These are phyloP conservation scores for Pilasporangium apinafurcum DNA, from an alignment of 352 stramenopile species.

Conservation along the genomic window DNA sequence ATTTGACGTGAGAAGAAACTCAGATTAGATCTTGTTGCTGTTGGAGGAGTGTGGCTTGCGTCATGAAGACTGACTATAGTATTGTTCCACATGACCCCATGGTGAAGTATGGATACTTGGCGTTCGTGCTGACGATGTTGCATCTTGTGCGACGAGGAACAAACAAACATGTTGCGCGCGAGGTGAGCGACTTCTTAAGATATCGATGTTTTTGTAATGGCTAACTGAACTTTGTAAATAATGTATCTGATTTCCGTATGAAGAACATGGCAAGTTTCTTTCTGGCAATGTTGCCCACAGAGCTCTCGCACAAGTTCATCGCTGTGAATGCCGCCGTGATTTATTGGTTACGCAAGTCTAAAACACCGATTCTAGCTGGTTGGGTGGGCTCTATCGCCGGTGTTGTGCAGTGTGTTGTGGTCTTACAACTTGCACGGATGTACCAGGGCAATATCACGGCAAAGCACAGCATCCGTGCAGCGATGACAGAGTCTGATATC, in stretches of 20 bases:
- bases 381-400: constrained; percentile 41
- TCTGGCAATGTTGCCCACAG: constrained; percentile 34
- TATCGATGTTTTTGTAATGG: neutral
- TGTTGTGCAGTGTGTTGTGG: constrained; percentile 34
- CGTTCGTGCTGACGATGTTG: constrained; percentile 27
- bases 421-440: constrained; percentile 31
- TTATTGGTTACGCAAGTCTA: constrained; percentile 29
- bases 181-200: constrained; percentile 13
- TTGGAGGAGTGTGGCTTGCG: no score
- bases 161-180: constrained; percentile 33
- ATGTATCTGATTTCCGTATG: neutral
- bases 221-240: no score
- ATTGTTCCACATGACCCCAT: constrained; percentile 12
- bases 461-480: constrained; percentile 28
- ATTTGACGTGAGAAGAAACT: no score
- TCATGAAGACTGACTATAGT: constrained; percentile 31
- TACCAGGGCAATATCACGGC: constrained; percentile 37
- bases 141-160: constrained; percentile 31
- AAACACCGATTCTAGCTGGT: constrained; percentile 36
- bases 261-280: constrained; percentile 56
- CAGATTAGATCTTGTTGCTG: no score
- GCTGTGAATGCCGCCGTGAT: constrained; percentile 29
- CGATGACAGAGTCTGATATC: constrained; percentile 27
- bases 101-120: constrained; percentile 31
- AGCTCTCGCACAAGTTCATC: constrained; percentile 45